Evolutionary conservation across 2,329 filamentous ascomycete genomes (phyloP).

Genomic region (Fusarium penzigii): DNA sequence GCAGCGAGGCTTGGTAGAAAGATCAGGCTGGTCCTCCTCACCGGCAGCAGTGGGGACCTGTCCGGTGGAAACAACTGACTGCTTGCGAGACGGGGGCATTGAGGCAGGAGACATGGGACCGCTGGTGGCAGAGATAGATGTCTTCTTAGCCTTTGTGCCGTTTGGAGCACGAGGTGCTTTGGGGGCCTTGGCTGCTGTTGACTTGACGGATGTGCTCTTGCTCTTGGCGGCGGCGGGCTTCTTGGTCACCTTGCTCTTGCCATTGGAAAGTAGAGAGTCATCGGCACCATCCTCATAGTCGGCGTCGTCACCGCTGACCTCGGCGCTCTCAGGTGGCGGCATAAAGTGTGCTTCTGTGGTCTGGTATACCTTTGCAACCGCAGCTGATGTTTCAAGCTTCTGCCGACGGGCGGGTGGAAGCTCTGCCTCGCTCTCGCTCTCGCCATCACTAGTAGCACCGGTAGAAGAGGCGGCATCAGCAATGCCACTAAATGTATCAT

Average conservation of each 20-base stretch:
- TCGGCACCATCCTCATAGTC: constrained; percentile 36
- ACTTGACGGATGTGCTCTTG: constrained; percentile 39
- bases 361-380: constrained; percentile 49
- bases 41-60: constrained; percentile 57
- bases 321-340: constrained; percentile 50
- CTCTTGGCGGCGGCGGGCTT: constrained; percentile 44
- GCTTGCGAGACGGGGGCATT: constrained; percentile 73
- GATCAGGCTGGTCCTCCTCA: constrained; percentile 85
- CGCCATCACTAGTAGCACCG: constrained; percentile 78
- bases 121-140: constrained; percentile 34
- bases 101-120: constrained; percentile 65
- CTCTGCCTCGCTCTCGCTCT: constrained; percentile 66
- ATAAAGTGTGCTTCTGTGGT: constrained; percentile 56
- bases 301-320: constrained; percentile 37
- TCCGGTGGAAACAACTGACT: constrained; percentile 64
- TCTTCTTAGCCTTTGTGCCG: constrained; percentile 54
- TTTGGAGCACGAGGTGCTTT: constrained; percentile 44
- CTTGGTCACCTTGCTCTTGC: constrained; percentile 42
- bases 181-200: constrained; percentile 39
- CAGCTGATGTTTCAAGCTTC: constrained; percentile 49
- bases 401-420: constrained; percentile 60
- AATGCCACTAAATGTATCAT: constrained; percentile 89
- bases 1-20: constrained; percentile 94
- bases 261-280: constrained; percentile 37
- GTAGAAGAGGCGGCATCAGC: constrained; percentile 85